Conservation (phyloP, 345 rosid genomes). For the Erodium maritimum region DNA sequence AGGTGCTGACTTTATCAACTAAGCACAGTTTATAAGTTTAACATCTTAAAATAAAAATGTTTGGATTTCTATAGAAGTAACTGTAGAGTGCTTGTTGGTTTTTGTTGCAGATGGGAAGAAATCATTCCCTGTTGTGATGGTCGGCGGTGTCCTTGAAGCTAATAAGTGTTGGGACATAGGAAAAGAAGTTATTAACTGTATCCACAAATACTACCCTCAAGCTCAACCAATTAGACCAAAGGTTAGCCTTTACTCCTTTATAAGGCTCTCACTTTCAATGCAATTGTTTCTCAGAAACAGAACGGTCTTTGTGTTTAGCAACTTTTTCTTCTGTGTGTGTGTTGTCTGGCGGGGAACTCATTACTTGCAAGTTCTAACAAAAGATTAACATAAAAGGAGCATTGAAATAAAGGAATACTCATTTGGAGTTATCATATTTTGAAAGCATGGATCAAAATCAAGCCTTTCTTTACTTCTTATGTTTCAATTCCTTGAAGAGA, state of each 20-base stretch:
- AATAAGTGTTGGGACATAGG: constrained; percentile 63
- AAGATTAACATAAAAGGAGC: not conserved
- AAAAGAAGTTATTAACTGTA: constrained; percentile 45
- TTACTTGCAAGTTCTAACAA: too few relatives aligned
- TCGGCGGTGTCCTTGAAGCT: constrained; percentile 69
- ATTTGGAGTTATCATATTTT: not conserved
- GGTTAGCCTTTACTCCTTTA: constrained; percentile 18
- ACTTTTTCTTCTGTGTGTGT: too few relatives aligned
- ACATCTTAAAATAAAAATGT: not conserved
- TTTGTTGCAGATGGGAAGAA: constrained; percentile 42
- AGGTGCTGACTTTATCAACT: constrained; percentile 22
- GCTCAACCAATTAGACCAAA: constrained; percentile 34
- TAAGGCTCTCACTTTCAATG: not conserved
- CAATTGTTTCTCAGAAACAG: not conserved
- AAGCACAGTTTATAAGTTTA: not conserved
- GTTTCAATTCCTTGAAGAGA: too few relatives aligned
- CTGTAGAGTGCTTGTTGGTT: constrained; percentile 31
- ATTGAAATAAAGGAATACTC: not conserved
- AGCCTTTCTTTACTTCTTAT: too few relatives aligned
- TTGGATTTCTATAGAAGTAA: too few relatives aligned
- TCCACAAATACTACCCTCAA: constrained; percentile 40
- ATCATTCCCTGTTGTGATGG: constrained; percentile 64
- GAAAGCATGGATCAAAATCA: not conserved
- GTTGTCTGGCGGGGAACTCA: too few relatives aligned
- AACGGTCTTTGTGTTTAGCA: too few relatives aligned